Percentiles rank a stretch among this genome's conserved stretches.
Conservation (phyloP, 306 rosid species). For the Datisca glomerata region DNA sequence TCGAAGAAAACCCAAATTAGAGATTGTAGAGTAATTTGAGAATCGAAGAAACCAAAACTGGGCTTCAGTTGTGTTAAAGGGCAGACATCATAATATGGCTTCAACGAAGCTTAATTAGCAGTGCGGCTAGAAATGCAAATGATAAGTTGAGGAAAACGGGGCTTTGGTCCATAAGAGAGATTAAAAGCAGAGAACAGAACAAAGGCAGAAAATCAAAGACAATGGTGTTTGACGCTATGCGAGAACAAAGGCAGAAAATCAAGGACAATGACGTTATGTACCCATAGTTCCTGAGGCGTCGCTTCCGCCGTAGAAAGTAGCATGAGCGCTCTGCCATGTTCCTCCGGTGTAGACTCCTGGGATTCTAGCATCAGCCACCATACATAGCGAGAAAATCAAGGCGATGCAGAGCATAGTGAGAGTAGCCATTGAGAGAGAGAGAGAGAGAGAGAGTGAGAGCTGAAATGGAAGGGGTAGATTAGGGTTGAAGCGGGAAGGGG, state of each 20-base stretch:
- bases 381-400: conserved; percentile 28
- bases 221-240: not conserved
- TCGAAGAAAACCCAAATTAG: no score
- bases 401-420: conserved; percentile 33
- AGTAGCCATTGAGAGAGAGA: conserved; percentile 38
- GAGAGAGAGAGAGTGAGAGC: not conserved
- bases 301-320: conserved; percentile 95
- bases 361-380: conserved; percentile 42
- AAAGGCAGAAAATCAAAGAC: not conserved
- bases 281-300: conserved; percentile 99
- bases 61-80: no score
- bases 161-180: no score
- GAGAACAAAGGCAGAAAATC: not conserved
- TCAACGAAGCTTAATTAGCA: no score
- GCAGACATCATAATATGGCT: no score
- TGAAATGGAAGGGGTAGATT: conserved; percentile 60
- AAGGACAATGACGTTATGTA: not conserved
- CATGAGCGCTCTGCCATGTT: conserved; percentile 75
- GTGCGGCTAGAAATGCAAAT: no score
- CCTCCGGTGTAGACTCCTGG: conserved; percentile 69
- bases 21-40: no score
- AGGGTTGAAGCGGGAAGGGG: conserved; percentile 18
- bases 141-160: no score
- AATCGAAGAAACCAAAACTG: no score
- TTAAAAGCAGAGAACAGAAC: no score